Conservation (phyloP, 148 eudicot genomes). For the Mesembryanthemum crystallinum region DNA sequence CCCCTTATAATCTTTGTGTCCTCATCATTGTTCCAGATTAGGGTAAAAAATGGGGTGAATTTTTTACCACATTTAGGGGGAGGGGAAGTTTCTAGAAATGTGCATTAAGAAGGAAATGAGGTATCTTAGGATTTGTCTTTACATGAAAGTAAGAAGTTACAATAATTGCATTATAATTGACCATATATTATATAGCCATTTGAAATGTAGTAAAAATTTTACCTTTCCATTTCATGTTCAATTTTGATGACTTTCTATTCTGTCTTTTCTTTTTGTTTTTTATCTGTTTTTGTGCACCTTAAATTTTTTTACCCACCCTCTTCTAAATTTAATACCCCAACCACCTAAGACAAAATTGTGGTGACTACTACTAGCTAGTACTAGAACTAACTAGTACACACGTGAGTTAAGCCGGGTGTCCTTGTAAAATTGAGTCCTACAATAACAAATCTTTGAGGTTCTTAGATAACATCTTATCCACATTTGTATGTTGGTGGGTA, state of each 20-base stretch:
- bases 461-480: no score
- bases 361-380: no score
- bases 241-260: not conserved
- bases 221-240: not conserved
- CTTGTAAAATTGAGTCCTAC: no score
- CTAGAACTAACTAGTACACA: no score
- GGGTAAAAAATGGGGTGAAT: slow-evolving; percentile 17
- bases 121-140: slow-evolving; percentile 43
- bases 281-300: slow-evolving; percentile 5
- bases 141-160: slow-evolving; percentile 19
- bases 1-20: slow-evolving; percentile 7
- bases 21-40: not conserved
- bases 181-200: not conserved
- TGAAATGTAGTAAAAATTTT: not conserved
- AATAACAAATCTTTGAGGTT: no score
- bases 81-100: slow-evolving; percentile 30
- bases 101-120: slow-evolving; percentile 20
- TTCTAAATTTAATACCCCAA: slow-evolving; percentile 13
- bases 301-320: slow-evolving; percentile 2
- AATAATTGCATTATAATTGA: slow-evolving; percentile 13
- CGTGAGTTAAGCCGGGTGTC: no score
- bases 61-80: slow-evolving; percentile 16
- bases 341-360: slow-evolving; percentile 4
- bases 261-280: slow-evolving; percentile 27
- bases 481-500: no score